Percentiles rank a stretch among this genome's conserved stretches.
Evolutionary conservation across 2,329 filamentous ascomycete genomes (phyloP).

Genomic region (Penicillium freii): DNA sequence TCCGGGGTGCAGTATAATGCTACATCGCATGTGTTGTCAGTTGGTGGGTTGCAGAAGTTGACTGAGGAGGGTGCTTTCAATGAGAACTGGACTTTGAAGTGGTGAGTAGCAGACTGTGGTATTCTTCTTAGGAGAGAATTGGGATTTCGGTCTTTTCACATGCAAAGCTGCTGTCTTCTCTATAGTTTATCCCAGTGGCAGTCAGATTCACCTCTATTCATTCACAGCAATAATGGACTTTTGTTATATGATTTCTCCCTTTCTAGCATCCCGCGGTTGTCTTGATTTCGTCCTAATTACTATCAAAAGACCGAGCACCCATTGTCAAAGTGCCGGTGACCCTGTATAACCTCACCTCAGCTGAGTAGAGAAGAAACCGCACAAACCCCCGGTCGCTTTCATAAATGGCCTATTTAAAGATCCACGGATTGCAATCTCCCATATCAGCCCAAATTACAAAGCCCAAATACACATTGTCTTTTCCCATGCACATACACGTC

Average conservation of each 20-base stretch:
- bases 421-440: background rate
- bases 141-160: background rate
- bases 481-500: background rate
- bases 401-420: background rate
- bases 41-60: slow-evolving; percentile 51
- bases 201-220: background rate
- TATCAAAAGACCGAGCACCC: background rate
- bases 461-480: background rate
- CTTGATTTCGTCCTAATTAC: background rate
- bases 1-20: slow-evolving; percentile 51
- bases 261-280: background rate
- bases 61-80: slow-evolving; percentile 59
- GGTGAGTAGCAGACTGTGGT: slow-evolving; percentile 50
- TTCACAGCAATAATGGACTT: background rate
- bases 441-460: background rate
- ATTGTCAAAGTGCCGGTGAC: background rate
- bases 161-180: background rate
- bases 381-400: background rate
- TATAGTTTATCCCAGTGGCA: background rate
- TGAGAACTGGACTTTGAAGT: slow-evolving; percentile 57
- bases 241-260: no score
- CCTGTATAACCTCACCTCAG: background rate
- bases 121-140: background rate
- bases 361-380: background rate
- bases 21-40: slow-evolving; percentile 48